These are phyloP conservation scores for Termitomyces sp. DNA, from an alignment of 768 basidiomycete genomes.

Conservation along the genomic window DNA sequence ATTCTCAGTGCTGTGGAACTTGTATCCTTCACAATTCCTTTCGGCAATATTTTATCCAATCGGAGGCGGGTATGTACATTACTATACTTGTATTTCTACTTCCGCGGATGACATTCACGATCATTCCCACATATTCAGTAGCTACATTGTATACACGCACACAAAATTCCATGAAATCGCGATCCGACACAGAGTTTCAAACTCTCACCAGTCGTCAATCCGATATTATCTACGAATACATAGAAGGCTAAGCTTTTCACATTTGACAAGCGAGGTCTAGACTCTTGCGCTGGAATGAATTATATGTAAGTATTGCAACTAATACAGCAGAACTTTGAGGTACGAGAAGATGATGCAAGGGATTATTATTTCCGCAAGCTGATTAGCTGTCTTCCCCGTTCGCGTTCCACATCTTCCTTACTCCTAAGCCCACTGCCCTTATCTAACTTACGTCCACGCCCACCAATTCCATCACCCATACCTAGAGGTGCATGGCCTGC, in stretches of 20 bases:
- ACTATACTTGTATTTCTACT: conserved; percentile 11
- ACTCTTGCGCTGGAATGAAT: neutral
- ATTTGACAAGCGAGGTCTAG: neutral
- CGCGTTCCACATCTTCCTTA: conserved; percentile 73
- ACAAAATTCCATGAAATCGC: neutral
- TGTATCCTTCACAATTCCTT: neutral
- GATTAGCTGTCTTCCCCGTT: conserved; percentile 75
- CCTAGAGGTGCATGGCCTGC: conserved; percentile 76
- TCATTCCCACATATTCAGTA: neutral
- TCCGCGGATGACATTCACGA: conserved; percentile 8
- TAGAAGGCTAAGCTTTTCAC: neutral
- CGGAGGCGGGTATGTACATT: conserved; percentile 11
- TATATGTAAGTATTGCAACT: conserved; percentile 3
- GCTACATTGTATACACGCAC: neutral
- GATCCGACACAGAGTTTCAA: neutral
- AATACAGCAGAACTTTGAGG: conserved; percentile 1
- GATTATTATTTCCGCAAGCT: conserved; percentile 50
- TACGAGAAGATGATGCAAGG: neutral
- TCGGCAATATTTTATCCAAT: neutral
- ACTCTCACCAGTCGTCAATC: neutral
- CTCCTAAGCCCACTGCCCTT: conserved; percentile 73
- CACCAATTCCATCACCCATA: conserved; percentile 83
- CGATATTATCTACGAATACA: neutral
- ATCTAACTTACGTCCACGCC: conserved; percentile 63
- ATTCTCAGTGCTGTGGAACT: neutral